phyloP scores from a whole-genome alignment of 768 basidiomycete species.

The Pluteus cervinus region DNA sequence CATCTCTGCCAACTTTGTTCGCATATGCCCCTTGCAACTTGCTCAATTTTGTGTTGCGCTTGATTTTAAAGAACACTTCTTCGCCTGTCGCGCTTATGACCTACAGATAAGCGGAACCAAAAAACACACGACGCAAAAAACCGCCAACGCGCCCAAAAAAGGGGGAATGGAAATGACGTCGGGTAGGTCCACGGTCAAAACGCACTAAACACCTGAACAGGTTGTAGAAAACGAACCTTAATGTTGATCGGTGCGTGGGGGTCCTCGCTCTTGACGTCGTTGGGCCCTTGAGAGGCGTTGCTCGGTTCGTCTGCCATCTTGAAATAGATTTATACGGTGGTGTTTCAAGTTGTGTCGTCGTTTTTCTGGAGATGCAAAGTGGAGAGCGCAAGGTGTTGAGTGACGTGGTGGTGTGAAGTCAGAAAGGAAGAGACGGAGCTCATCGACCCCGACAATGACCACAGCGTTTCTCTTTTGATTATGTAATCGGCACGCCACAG shows the following conservation, averaged over 20 bases:
- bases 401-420: neutral
- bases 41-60: slow-evolving; percentile 84
- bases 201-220: no score
- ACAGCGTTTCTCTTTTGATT: no score
- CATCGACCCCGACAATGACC: neutral
- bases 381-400: neutral
- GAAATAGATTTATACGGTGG: neutral
- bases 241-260: slow-evolving; percentile 68
- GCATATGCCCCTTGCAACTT: slow-evolving; percentile 94
- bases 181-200: no score
- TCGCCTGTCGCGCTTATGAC: slow-evolving; percentile 73
- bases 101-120: slow-evolving; percentile 27
- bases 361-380: neutral
- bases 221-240: slow-evolving; percentile 42
- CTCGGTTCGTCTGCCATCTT: slow-evolving; percentile 51
- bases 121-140: slow-evolving; percentile 5
- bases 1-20: slow-evolving; percentile 87
- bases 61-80: slow-evolving; percentile 97
- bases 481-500: no score
- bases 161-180: no score
- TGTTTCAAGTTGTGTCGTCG: slow-evolving; percentile 2
- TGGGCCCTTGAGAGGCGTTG: slow-evolving; percentile 24
- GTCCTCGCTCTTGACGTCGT: slow-evolving; percentile 51
- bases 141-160: neutral
- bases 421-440: neutral